A percentile compares a stretch with the other conserved stretches of the same genome.
These are phyloP conservation scores for Amphichorda felina DNA, from an alignment of 2,329 filamentous ascomycete genomes.

Conservation along the genomic window DNA sequence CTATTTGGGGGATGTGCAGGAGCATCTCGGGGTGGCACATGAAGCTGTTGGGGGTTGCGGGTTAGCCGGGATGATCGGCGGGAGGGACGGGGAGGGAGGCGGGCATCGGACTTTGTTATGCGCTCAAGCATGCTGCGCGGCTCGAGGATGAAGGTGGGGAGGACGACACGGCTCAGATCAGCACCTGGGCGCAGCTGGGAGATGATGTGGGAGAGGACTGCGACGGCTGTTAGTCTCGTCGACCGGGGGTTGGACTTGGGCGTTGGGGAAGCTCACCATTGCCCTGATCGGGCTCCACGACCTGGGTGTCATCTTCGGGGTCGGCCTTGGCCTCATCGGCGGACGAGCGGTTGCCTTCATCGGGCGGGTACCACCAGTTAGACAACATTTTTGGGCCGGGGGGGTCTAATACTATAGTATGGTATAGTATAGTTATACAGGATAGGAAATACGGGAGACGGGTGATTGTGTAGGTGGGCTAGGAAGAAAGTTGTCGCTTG, in stretches of 20 bases:
- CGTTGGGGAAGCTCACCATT: constrained; percentile 54
- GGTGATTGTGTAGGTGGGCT: no score
- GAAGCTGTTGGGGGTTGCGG: constrained; percentile 51
- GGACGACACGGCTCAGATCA: constrained; percentile 84
- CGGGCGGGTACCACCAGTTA: constrained; percentile 23
- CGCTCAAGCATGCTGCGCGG: constrained; percentile 96
- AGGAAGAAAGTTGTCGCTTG: no score
- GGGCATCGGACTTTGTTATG: constrained; percentile 75
- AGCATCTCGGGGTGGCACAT: constrained; percentile 98
- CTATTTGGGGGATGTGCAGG: constrained; percentile 72
- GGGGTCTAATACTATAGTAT: no score
- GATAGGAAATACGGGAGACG: not conserved
- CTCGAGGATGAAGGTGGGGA: constrained; percentile 96
- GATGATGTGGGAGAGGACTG: constrained; percentile 94
- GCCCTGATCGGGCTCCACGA: constrained; percentile 86
- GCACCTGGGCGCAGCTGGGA: constrained; percentile 92
- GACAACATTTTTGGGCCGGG: constrained; percentile 25
- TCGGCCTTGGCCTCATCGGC: constrained; percentile 40
- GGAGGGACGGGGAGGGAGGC: constrained; percentile 2
- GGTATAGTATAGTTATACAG: not conserved
- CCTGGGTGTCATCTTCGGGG: constrained; percentile 57
- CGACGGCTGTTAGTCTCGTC: not conserved
- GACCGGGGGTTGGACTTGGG: not conserved
- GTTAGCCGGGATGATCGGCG: constrained; percentile 2
- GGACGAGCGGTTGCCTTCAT: constrained; percentile 38